Evolutionary conservation across 305 asterid species (phyloP), one percentile per base, ranked within the genome.

Genomic region (Rubia peregrina): DNA sequence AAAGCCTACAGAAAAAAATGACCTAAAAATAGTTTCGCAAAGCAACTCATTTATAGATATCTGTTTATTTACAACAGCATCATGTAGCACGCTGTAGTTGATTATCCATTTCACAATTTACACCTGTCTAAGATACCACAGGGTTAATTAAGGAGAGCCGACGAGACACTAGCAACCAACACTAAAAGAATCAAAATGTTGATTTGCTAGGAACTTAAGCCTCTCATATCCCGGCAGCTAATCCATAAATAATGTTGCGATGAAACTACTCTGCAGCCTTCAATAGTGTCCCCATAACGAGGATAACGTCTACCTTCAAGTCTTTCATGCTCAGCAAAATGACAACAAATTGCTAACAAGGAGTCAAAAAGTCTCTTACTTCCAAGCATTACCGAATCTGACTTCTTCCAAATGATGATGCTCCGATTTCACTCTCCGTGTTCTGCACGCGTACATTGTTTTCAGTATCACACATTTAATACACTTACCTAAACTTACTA

Each of bases 381-480:
- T 67, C 61, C 72, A 46, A 40, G 59, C 24, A 46, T 92, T 90
- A 92, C 73, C 98, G 91, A 44, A 93, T 93, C 75, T 81, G 90
- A 46, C 92, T 89, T 87, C 98, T 91, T 69, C 98, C 98, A 33
- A 85, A 84, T 30, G 92, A 91, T 1, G 96, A 91, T 46, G 98
- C 91, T 72, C 98, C 98, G 41, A 94, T 89, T 81, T 88, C 93
- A 78, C 91, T 87, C 77, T 85, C 95, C 3, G 94, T 88, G 79
- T 85, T 89, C 97, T 94, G 90, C 90, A 81, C 6, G 13, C 11
- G 2, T 51, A 19, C 49, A 53, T 9, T 49, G 44, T 48, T 75
- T 59, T 67, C 73, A 75, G 65, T 68, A 71, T 74, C 51, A 69
- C 76, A 59, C n/a, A 67, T 14, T 76, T 12, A 19, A n/a, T 14